Evolutionary conservation across 805 yeast genomes (phyloP).

Genomic region (Candida ficus): DNA sequence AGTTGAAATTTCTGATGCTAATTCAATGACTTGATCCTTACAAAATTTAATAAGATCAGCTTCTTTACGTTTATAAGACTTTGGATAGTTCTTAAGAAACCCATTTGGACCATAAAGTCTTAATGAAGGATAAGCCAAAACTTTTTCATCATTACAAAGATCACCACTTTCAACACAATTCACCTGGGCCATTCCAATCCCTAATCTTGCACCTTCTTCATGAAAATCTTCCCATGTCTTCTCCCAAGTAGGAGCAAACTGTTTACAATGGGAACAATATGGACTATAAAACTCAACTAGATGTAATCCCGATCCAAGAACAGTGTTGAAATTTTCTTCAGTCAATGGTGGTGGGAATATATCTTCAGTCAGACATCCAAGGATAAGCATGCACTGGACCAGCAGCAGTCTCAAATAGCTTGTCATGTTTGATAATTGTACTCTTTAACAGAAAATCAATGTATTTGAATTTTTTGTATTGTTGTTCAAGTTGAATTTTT

Average conservation of each 20-base stretch:
- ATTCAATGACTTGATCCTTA: constrained; percentile 46
- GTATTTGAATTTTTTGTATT: too few relatives aligned
- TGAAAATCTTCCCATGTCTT: constrained; percentile 49
- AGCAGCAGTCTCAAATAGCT: too few relatives aligned
- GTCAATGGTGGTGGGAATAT: constrained; percentile 48
- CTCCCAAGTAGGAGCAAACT: constrained; percentile 80
- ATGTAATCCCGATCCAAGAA: constrained; percentile 50
- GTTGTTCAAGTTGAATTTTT: too few relatives aligned
- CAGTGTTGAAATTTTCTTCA: constrained; percentile 42
- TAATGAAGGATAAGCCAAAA: constrained; percentile 65
- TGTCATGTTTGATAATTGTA: too few relatives aligned
- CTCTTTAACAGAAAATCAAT: too few relatives aligned
- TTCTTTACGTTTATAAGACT: constrained; percentile 37
- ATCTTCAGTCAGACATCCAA: too few relatives aligned
- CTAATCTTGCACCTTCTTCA: constrained; percentile 37
- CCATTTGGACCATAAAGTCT: constrained; percentile 63
- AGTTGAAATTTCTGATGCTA: constrained; percentile 32
- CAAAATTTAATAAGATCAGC: constrained; percentile 50
- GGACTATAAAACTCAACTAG: constrained; percentile 91
- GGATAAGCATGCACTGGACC: too few relatives aligned
- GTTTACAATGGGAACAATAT: constrained; percentile 76
- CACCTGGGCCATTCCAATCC: constrained; percentile 64
- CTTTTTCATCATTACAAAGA: constrained; percentile 63
- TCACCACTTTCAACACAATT: constrained; percentile 87
- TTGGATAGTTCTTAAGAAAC: constrained; percentile 42